These are phyloP conservation scores for Verticillium nonalfalfae DNA, from an alignment of 2,329 filamentous ascomycete species.

Conservation along the genomic window DNA sequence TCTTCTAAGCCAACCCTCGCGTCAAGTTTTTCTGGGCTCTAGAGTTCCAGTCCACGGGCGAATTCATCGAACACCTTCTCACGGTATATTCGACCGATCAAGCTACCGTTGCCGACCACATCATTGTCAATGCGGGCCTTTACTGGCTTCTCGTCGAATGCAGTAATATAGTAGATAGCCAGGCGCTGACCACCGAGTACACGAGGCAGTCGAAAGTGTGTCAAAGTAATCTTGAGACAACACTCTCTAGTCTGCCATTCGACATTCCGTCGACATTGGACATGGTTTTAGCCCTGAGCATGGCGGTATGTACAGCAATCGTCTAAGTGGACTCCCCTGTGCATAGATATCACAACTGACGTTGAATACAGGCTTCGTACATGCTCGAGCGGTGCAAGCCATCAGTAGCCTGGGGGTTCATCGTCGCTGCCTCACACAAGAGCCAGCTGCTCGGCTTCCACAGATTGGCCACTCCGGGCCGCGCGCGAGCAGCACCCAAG, in stretches of 20 bases:
- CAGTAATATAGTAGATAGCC: conserved; percentile 3
- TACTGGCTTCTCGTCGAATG: conserved; percentile 15
- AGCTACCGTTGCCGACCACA: conserved; percentile 10
- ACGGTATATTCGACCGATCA: conserved; percentile 12
- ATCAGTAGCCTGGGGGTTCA: conserved; percentile 15
- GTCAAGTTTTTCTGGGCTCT: conserved; percentile 5
- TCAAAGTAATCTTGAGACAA: conserved; percentile 13
- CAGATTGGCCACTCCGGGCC: conserved; percentile 4
- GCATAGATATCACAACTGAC: background rate
- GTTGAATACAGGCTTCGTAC: conserved; percentile 9
- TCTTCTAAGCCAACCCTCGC: background rate
- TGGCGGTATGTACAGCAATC: conserved; percentile 11
- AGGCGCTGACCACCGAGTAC: conserved; percentile 6
- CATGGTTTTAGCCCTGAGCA: conserved; percentile 9
- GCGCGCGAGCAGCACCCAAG: background rate
- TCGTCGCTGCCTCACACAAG: conserved; percentile 13
- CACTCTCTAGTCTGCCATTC: conserved; percentile 13
- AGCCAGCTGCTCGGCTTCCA: conserved; percentile 15
- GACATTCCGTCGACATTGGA: conserved; percentile 12
- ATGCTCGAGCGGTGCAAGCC: conserved; percentile 13
- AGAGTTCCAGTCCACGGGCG: conserved; percentile 1
- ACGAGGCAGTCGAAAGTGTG: conserved; percentile 9
- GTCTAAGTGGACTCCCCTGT: background rate
- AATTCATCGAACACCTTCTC: conserved; percentile 14
- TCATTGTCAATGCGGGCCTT: conserved; percentile 13